Evolutionary conservation across 2,329 filamentous ascomycete genomes (phyloP).

Genomic region (Trichoderma oligosporum): DNA sequence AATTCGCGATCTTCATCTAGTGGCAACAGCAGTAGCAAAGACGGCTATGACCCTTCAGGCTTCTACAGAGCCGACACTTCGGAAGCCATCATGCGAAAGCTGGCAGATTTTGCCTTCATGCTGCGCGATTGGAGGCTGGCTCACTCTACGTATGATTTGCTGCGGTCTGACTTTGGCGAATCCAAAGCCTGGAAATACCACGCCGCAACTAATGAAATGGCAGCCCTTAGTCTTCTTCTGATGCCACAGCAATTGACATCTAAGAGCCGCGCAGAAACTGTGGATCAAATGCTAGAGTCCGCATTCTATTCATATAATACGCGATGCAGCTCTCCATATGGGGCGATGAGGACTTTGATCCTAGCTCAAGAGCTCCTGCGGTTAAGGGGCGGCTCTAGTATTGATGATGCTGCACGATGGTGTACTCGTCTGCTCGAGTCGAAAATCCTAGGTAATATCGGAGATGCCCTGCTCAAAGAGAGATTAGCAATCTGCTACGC

Average conservation of each 20-base stretch:
- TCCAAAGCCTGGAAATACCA: slow-evolving; percentile 98
- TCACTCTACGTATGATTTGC: slow-evolving; percentile 83
- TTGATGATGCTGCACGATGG: slow-evolving; percentile 87
- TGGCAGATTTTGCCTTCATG: slow-evolving; percentile 97
- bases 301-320: slow-evolving; percentile 91
- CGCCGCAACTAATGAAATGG: slow-evolving; percentile 93
- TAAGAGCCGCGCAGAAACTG: slow-evolving; percentile 73
- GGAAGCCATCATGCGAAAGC: slow-evolving; percentile 86
- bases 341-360: slow-evolving; percentile 72
- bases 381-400: slow-evolving; percentile 70
- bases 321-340: slow-evolving; percentile 73
- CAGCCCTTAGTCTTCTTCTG: slow-evolving; percentile 76
- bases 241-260: slow-evolving; percentile 67
- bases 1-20: slow-evolving; percentile 58
- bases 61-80: slow-evolving; percentile 81
- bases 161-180: slow-evolving; percentile 84
- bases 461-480: slow-evolving; percentile 80
- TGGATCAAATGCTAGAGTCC: slow-evolving; percentile 84
- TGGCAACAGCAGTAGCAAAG: slow-evolving; percentile 46
- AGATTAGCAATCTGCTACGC: slow-evolving; percentile 81
- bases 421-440: slow-evolving; percentile 75
- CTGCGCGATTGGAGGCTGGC: slow-evolving; percentile 92
- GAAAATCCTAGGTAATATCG: slow-evolving; percentile 68
- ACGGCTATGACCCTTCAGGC: slow-evolving; percentile 76
- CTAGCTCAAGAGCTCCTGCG: slow-evolving; percentile 79